A percentile compares a stretch with the other conserved stretches of the same genome.
Conservation (phyloP, 805 yeast species). For the Wickerhamiella kurtzmanii region DNA sequence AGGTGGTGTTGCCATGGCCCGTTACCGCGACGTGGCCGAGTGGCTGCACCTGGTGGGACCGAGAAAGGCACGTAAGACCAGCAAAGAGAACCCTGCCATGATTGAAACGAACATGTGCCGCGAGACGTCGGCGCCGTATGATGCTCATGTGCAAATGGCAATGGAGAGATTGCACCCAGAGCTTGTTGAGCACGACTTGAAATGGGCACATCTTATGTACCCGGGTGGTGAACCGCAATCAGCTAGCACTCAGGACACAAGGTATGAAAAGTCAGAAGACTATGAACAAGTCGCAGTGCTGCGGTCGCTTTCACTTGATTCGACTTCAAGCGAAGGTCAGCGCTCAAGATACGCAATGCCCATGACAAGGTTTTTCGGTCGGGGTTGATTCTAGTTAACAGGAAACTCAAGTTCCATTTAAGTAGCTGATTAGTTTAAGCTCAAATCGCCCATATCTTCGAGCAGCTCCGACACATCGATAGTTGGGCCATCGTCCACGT, state of each 20-base stretch:
- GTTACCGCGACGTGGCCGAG: conserved; percentile 6
- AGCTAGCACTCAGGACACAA: not conserved
- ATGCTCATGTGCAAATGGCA: not conserved
- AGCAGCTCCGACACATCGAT: conserved; percentile 83
- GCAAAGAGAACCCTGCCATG: not conserved
- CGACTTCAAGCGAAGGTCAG: not conserved
- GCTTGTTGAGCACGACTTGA: not conserved
- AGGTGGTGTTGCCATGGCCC: conserved; percentile 11
- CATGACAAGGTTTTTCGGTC: not conserved
- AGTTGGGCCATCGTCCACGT: conserved; percentile 71
- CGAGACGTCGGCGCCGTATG: not conserved
- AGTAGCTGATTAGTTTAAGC: not conserved
- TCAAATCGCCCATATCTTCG: conserved; percentile 61
- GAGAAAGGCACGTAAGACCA: not conserved
- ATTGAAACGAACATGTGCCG: not conserved
- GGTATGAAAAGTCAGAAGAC: not conserved
- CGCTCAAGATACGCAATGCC: not conserved
- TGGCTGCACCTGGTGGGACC: not conserved
- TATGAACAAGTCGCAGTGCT: not conserved
- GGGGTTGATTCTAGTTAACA: too few relatives aligned
- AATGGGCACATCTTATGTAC: not conserved
- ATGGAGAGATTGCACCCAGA: not conserved
- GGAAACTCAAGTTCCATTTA: too few relatives aligned
- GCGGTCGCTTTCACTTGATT: not conserved
- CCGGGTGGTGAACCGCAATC: not conserved